These are phyloP conservation scores for Guillardia theta DNA, from an alignment of 78 protist species.

Conservation along the genomic window DNA sequence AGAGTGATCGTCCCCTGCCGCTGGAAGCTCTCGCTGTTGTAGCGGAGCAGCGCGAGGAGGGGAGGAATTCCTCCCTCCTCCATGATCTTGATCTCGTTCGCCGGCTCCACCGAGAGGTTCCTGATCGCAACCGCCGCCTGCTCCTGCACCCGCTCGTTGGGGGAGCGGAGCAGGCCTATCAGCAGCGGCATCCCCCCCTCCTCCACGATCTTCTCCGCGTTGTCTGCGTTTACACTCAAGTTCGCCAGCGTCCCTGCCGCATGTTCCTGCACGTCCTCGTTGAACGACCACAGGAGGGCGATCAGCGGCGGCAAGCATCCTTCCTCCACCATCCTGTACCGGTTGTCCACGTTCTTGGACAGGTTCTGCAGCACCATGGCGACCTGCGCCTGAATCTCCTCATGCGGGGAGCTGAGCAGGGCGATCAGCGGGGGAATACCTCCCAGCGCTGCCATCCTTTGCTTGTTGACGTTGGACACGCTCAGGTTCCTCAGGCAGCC, in stretches of 20 bases:
- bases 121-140: conserved; percentile 31
- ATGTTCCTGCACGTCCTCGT: conserved; percentile 33
- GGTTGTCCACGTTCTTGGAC: conserved; percentile 17
- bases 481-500: conserved; percentile 12
- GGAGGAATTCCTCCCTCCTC: conserved; percentile 33
- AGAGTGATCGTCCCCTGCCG: conserved; percentile 37
- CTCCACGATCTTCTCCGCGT: conserved; percentile 2
- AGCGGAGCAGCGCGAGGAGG: conserved; percentile 39
- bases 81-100: conserved; percentile 38
- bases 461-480: not conserved
- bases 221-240: conserved; percentile 2
- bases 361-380: conserved; percentile 40
- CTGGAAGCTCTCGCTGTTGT: conserved; percentile 41
- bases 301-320: conserved; percentile 32
- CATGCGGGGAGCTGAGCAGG: conserved; percentile 30
- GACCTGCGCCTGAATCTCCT: conserved; percentile 35
- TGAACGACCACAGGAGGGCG: conserved; percentile 41
- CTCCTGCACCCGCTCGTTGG: conserved; percentile 40
- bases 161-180: conserved; percentile 33
- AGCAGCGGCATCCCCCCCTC: conserved; percentile 39
- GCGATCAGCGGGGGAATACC: not conserved
- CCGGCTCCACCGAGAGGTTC: conserved; percentile 21
- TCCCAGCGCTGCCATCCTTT: not conserved
- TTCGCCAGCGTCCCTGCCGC: conserved; percentile 39
- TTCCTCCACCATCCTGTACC: conserved; percentile 4